A percentile compares a stretch with the other conserved stretches of the same genome.
Evolutionary conservation across 139 green algal genomes (phyloP).

Genomic region (Volvox africanus): DNA sequence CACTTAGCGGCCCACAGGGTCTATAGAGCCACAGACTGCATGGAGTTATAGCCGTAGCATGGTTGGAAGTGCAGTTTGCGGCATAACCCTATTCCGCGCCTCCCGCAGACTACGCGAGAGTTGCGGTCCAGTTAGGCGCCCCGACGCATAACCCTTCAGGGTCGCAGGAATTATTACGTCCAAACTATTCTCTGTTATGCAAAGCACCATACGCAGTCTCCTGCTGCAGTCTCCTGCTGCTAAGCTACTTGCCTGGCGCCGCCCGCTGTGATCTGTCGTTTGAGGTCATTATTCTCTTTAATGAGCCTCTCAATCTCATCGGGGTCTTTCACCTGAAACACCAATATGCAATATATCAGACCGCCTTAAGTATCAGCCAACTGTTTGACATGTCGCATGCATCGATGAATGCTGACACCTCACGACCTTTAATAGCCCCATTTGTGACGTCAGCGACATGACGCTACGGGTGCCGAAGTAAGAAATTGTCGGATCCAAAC

Average conservation of each 20-base stretch:
- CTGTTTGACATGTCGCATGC: constrained; percentile 20
- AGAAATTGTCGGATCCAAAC: constrained; percentile 17
- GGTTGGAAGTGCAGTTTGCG: too few relatives aligned
- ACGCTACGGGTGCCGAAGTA: neutral
- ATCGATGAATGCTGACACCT: too few relatives aligned
- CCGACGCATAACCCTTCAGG: too few relatives aligned
- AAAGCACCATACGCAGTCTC: neutral
- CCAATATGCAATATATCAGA: neutral
- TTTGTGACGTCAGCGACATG: constrained; percentile 15
- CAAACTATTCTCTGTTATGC: too few relatives aligned
- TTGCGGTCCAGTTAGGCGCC: too few relatives aligned
- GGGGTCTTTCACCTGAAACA: constrained; percentile 24
- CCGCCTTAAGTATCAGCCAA: neutral
- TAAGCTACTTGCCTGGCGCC: constrained; percentile 11
- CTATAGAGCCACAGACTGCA: too few relatives aligned
- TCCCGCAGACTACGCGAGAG: too few relatives aligned
- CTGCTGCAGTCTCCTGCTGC: too few relatives aligned
- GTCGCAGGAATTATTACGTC: too few relatives aligned
- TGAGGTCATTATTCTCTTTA: constrained; percentile 63
- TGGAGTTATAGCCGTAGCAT: too few relatives aligned
- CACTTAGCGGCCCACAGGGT: too few relatives aligned
- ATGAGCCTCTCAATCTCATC: constrained; percentile 54
- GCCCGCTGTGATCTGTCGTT: constrained; percentile 48
- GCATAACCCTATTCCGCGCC: too few relatives aligned
- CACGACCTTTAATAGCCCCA: neutral